Evolutionary conservation across 2,329 filamentous ascomycete genomes (phyloP).

Genomic region (Penicillium nordicum): DNA sequence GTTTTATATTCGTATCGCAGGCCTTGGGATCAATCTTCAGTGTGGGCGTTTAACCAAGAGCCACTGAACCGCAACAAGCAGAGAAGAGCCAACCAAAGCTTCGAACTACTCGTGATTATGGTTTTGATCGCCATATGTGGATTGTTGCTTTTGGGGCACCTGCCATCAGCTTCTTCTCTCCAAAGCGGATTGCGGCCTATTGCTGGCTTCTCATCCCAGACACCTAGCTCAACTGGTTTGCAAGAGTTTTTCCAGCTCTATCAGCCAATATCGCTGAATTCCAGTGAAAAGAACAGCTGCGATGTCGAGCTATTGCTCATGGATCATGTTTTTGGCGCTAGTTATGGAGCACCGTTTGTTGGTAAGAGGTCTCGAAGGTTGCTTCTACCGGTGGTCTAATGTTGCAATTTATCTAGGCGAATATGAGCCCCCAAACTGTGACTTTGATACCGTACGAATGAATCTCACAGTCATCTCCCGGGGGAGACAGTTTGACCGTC

Average conservation of each 20-base stretch:
- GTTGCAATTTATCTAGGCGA: constrained; percentile 42
- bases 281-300: constrained; percentile 19
- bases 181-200: not conserved
- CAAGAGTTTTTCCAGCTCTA: constrained; percentile 68
- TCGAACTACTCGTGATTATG: not conserved
- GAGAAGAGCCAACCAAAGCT: not conserved
- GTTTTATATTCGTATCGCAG: not conserved
- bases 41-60: not conserved
- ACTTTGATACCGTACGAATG: constrained; percentile 71
- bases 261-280: constrained; percentile 59
- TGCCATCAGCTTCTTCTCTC: not conserved
- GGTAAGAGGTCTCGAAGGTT: constrained; percentile 46
- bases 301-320: constrained; percentile 56
- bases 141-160: not conserved
- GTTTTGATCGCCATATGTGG: not conserved
- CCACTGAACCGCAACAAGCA: not conserved
- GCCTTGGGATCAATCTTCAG: not conserved
- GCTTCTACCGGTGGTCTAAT: not conserved
- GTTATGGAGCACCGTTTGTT: constrained; percentile 70
- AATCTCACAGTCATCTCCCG: constrained; percentile 70
- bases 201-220: not conserved
- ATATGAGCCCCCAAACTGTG: constrained; percentile 64
- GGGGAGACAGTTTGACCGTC: constrained; percentile 72
- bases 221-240: constrained; percentile 17
- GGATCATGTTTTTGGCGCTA: constrained; percentile 66